Conservation (phyloP, 495 filamentous ascomycete species). For the Oidiodendron maius region DNA sequence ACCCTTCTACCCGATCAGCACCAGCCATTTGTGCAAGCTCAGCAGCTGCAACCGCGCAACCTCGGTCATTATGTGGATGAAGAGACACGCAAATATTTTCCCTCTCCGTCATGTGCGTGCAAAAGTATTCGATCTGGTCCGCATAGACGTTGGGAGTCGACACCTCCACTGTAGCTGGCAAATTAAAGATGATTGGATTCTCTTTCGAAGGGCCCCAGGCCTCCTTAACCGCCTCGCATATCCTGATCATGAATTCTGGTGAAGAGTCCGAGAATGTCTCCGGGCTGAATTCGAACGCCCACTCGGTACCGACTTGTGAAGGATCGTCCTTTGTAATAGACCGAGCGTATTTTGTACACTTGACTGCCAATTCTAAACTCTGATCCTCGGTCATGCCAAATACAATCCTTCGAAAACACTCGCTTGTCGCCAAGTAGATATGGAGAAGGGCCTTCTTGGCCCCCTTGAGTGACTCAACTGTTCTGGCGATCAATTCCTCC, state of each 20-base stretch:
- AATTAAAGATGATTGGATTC: conserved; percentile 93
- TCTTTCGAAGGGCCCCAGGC: conserved; percentile 83
- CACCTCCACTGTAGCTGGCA: conserved; percentile 96
- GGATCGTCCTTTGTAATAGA: conserved; percentile 96
- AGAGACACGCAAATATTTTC: conserved; percentile 78
- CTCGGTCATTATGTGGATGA: conserved; percentile 93
- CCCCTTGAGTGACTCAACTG: conserved; percentile 84
- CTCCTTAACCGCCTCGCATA: conserved; percentile 94
- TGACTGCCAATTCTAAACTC: conserved; percentile 75
- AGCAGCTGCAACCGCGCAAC: conserved; percentile 79
- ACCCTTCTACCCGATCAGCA: conserved; percentile 90
- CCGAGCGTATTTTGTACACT: conserved; percentile 79
- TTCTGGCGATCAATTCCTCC: conserved; percentile 84
- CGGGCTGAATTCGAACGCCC: conserved; percentile 93
- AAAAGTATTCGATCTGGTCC: conserved; percentile 97
- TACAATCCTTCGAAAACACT: conserved; percentile 84
- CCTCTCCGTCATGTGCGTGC: conserved; percentile 69
- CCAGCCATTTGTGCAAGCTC: conserved; percentile 98
- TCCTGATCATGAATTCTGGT: conserved; percentile 72
- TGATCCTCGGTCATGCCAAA: conserved; percentile 83
- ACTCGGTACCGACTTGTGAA: conserved; percentile 65
- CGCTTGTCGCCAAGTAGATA: conserved; percentile 92
- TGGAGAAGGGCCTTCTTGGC: conserved; percentile 95
- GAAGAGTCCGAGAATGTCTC: conserved; percentile 94
- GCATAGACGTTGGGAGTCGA: conserved; percentile 94